Evolutionary conservation across 768 basidiomycete species (phyloP).

Genomic region (Tylopilus sp.): DNA sequence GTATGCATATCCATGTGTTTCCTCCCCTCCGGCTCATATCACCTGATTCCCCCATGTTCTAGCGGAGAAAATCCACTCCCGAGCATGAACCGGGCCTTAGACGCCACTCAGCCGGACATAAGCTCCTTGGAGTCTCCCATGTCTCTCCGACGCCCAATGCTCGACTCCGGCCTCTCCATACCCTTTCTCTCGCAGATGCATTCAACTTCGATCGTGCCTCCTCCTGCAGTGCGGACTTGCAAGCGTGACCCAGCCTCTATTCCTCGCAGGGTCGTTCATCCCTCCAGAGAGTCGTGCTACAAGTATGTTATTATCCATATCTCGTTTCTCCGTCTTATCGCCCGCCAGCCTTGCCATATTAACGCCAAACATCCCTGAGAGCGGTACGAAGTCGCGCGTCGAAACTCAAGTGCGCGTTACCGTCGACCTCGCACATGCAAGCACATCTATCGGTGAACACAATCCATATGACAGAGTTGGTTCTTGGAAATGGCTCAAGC

Average conservation of each 20-base stretch:
- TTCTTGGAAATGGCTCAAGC: conserved; percentile 85
- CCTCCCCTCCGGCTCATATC: conserved; percentile 3
- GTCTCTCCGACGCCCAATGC: conserved; percentile 27
- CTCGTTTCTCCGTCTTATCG: conserved; percentile 13
- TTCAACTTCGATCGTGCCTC: conserved; percentile 62
- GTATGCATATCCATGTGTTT: conserved; percentile 39
- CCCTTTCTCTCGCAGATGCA: conserved; percentile 38
- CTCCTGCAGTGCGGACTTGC: conserved; percentile 57
- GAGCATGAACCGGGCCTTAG: conserved; percentile 6
- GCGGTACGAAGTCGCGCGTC: conserved; percentile 88
- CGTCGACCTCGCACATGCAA: conserved; percentile 71
- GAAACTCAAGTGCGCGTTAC: conserved; percentile 90
- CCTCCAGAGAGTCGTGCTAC: conserved; percentile 71
- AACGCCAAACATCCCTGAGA: conserved; percentile 77
- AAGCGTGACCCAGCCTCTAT: conserved; percentile 48
- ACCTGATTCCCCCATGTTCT: conserved; percentile 9
- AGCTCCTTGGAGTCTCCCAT: conserved; percentile 31
- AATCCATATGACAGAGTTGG: conserved; percentile 75
- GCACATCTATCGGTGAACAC: conserved; percentile 54
- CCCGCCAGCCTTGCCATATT: conserved; percentile 67
- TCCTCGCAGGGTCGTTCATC: conserved; percentile 62
- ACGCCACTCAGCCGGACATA: conserved; percentile 37
- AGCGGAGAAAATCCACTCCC: conserved; percentile 17
- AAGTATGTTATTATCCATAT: conserved; percentile 47
- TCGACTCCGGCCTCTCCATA: conserved; percentile 31